A percentile compares a stretch with the other conserved stretches of the same genome.
phyloP scores from a whole-genome alignment of 805 yeast species.

The Wickerhamomyces bovis region DNA sequence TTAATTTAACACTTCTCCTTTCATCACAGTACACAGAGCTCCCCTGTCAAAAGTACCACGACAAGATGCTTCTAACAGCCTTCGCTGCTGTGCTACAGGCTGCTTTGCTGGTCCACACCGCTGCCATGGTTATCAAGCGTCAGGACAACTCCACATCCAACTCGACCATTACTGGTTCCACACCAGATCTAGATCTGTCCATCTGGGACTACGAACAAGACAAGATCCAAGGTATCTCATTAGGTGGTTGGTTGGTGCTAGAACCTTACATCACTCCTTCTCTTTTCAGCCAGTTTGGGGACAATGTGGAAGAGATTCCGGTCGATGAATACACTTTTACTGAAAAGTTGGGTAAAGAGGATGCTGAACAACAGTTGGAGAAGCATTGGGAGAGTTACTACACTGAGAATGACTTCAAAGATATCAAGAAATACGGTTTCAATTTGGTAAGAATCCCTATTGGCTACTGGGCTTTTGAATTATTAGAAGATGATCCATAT shows the following conservation, averaged over 20 bases:
- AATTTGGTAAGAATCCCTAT: conserved; percentile 87
- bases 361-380: conserved; percentile 45
- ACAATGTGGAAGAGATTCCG: conserved; percentile 42
- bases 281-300: conserved; percentile 46
- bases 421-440: conserved; percentile 56
- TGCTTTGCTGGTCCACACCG: background rate
- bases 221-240: conserved; percentile 55
- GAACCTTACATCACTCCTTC: conserved; percentile 87
- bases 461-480: conserved; percentile 88
- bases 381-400: conserved; percentile 78
- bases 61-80: background rate
- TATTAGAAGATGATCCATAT: conserved; percentile 67
- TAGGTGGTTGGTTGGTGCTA: conserved; percentile 88
- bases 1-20: background rate
- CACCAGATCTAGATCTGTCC: background rate
- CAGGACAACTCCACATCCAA: background rate
- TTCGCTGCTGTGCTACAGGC: background rate
- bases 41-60: no score
- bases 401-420: conserved; percentile 62
- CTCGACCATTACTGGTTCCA: background rate
- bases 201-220: conserved; percentile 17
- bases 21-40: no score
- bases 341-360: conserved; percentile 51
- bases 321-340: conserved; percentile 79
- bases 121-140: background rate